Evolutionary conservation across 2,329 filamentous ascomycete species (phyloP), one percentile per base, ranked within the genome.

Genomic region (Stagonosporopsis chrysanthemi): DNA sequence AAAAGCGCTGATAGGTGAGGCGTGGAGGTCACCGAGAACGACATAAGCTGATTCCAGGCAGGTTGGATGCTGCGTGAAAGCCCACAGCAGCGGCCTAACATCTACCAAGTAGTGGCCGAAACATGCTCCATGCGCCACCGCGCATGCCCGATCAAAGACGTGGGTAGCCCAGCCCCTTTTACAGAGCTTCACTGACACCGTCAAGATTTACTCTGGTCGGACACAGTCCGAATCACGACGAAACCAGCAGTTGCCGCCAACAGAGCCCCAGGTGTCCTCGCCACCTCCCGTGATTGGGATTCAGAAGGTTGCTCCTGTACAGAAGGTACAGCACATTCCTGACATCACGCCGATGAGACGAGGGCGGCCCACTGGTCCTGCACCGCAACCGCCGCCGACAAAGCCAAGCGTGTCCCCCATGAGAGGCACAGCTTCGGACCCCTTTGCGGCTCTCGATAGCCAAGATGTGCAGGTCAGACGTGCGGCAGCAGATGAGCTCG

Each of bases 311-410:
- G 87, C 90, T n/a, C 87, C 89, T 2, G 80, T 86, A 24, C 86
- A 90, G 53, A 85, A 90, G 64, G 86, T 90, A 51, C 86, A 89
- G 65, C 81, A 84, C 8, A 88, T 98, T 52, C 95, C 95, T 8
- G 92, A 97, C 23, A 92, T 99, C 60, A 88, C 90, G 35, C 95
- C 94, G 0, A 98, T 98, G 95, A 86, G 95, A 59, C 86, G 95
- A 78, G 95, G 95, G 4, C 84, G 92, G 60, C 90, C 92, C 5
- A 82, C 83, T 4, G 83, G 79, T 17, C 80, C 82, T 56, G 75
- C 78, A 23, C 75, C 79, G 76, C 73, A 79, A 77, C 66, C 58
- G 40, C 64, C 63, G 22, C 66, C 65, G 29, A 75, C 80, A 36
- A 88, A 86, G 69, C 85, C 84, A 50, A 89, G 80, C 66, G 84